Evolutionary conservation across 129 eudicot genomes (phyloP).

Genomic region (Arctium minus): DNA sequence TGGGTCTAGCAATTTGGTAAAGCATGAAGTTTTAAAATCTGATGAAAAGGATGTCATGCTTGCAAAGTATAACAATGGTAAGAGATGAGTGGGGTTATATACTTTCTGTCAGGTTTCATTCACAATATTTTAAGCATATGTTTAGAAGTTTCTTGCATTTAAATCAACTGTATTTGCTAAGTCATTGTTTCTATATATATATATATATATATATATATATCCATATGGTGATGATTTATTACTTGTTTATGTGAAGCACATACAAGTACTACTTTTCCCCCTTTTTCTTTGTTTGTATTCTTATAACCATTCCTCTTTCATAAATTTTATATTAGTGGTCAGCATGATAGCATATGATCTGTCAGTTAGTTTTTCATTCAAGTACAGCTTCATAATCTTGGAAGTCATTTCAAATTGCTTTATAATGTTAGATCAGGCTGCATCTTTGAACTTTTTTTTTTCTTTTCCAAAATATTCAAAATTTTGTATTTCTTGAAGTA

Average conservation of each 20-base stretch:
- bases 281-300: not conserved
- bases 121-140: not conserved
- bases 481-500: not conserved
- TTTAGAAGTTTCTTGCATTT: not conserved
- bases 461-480: not conserved
- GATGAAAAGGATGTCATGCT: constrained; percentile 26
- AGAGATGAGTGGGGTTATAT: not conserved
- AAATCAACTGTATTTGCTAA: not conserved
- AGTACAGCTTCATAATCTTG: not conserved
- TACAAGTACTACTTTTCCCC: not conserved
- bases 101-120: not conserved
- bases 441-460: not conserved
- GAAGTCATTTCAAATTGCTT: not conserved
- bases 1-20: constrained; percentile 18
- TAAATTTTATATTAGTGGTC: not conserved
- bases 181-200: not conserved
- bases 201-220: not conserved
- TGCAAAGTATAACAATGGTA: constrained; percentile 40
- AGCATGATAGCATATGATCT: not conserved
- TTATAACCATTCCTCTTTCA: not conserved
- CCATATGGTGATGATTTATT: not conserved
- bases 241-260: not conserved
- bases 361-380: not conserved
- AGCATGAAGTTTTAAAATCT: constrained; percentile 25
- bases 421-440: not conserved